Conservation (phyloP, 257 asterid genomes). For the Verbena officinalis region DNA sequence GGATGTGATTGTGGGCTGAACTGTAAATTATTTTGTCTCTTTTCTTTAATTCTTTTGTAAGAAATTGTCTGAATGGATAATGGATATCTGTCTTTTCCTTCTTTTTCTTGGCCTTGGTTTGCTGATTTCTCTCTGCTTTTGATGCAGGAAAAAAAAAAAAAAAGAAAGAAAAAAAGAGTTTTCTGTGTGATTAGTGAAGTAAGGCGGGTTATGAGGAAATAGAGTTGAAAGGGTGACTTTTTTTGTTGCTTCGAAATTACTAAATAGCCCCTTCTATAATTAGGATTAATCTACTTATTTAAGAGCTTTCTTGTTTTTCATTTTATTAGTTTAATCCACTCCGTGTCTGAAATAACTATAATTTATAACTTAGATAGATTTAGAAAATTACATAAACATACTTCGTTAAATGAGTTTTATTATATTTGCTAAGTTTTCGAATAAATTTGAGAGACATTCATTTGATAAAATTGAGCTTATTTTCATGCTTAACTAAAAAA, state of each 20-base stretch:
- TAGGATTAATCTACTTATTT: too few species aligned
- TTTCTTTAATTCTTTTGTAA: background rate
- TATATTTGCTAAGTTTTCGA: too few species aligned
- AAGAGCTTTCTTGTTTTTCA: too few species aligned
- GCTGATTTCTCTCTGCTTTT: background rate
- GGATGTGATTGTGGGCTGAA: conserved; percentile 24
- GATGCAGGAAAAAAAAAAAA: conserved; percentile 4
- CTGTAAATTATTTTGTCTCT: background rate
- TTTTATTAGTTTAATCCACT: too few species aligned
- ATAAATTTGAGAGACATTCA: too few species aligned
- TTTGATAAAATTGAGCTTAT: too few species aligned
- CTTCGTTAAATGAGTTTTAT: too few species aligned
- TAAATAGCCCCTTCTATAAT: background rate
- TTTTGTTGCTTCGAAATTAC: conserved; percentile 12
- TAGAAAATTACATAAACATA: too few species aligned
- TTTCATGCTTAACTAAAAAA: too few species aligned
- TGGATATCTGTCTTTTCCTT: background rate
- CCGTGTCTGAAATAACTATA: too few species aligned
- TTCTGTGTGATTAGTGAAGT: conserved; percentile 25
- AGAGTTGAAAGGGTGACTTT: background rate
- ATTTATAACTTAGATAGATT: too few species aligned
- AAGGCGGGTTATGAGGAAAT: conserved; percentile 13
- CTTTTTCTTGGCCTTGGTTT: background rate
- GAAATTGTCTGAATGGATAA: background rate
- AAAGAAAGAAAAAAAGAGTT: too few species aligned